Evolutionary conservation across 345 rosid species (phyloP), one percentile per base, ranked within the genome.

Genomic region (Eutrema japonicum): DNA sequence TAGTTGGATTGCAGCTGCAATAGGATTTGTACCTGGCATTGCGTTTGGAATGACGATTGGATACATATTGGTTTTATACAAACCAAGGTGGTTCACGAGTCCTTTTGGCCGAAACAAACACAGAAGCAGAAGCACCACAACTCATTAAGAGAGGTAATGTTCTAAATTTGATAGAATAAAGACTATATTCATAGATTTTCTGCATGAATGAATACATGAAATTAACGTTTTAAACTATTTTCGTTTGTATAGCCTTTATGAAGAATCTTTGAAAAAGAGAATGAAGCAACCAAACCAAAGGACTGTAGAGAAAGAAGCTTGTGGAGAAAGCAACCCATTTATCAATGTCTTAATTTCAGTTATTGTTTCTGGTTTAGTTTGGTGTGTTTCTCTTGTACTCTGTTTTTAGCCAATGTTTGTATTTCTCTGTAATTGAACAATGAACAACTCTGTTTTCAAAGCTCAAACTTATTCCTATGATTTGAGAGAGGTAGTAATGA

Each of bases 1-100:
- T 6, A 52, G 57, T 29, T 52, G 57, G 57, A 29, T 52, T 52
- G 57, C 57, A 29, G 57, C 57, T 27, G 14, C 57, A 10, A 52
- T 52, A 52, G 57, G 57, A 52, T 52, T 27, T 52, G 57, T 12
- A 27, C 57, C 57, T 0, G 57, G 57, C 10, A 52, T 50, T 50
- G 33, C 1, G 3, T 50, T 50, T 4, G 55, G 55, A 26, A 0
- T 50, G 33, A 10, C 7, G 8, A 52, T 52, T 11, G 57, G 57
- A 52, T 52, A 52, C 57, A 29, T 52, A 29, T 11, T 52, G 4
- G 14, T 27, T 10, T 52, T 8, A 1, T 5, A 52, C 57, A 29
- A 52, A 52, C 57, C 57, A 12, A 37, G 5, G 58, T 53, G 58
- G 58, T 53, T 29, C 40, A 37, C 8, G 9, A 37, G 9, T 37